Conservation (phyloP, 2,329 filamentous ascomycete genomes). For the Tothia fuscella region DNA sequence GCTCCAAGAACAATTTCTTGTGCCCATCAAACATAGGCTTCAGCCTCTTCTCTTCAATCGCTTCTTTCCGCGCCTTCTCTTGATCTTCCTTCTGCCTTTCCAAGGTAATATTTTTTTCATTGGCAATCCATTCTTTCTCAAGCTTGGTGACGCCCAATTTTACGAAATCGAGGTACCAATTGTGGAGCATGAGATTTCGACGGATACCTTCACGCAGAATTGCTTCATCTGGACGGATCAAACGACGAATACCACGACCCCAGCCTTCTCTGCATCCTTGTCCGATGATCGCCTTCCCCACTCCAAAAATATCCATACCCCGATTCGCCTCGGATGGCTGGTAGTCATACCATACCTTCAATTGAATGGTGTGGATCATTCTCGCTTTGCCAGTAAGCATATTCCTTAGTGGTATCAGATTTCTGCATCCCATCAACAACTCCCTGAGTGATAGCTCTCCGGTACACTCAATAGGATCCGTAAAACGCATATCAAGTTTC, state of each 20-base stretch:
- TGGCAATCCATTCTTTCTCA: not conserved
- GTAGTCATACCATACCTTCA: slow-evolving; percentile 48
- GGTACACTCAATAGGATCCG: slow-evolving; percentile 47
- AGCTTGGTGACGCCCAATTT: not conserved
- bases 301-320: not conserved
- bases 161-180: slow-evolving; percentile 1
- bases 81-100: too few relatives aligned
- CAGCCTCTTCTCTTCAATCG: too few relatives aligned
- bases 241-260: not conserved
- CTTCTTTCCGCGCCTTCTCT: too few relatives aligned
- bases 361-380: slow-evolving; percentile 41
- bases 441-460: slow-evolving; percentile 25
- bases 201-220: slow-evolving; percentile 11
- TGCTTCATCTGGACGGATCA: slow-evolving; percentile 13
- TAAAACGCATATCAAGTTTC: slow-evolving; percentile 61
- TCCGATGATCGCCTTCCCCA: not conserved
- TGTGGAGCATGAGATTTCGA: slow-evolving; percentile 1
- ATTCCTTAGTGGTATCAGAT: slow-evolving; percentile 45
- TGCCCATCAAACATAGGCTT: too few relatives aligned
- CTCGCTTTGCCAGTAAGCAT: slow-evolving; percentile 47
- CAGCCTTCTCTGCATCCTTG: slow-evolving; percentile 7
- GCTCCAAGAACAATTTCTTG: too few relatives aligned
- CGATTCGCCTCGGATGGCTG: slow-evolving; percentile 1
- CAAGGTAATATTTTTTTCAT: too few relatives aligned
- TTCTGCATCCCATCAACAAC: slow-evolving; percentile 41